phyloP scores from a whole-genome alignment of 345 rosid genomes.

The Eucalyptus cloeziana region DNA sequence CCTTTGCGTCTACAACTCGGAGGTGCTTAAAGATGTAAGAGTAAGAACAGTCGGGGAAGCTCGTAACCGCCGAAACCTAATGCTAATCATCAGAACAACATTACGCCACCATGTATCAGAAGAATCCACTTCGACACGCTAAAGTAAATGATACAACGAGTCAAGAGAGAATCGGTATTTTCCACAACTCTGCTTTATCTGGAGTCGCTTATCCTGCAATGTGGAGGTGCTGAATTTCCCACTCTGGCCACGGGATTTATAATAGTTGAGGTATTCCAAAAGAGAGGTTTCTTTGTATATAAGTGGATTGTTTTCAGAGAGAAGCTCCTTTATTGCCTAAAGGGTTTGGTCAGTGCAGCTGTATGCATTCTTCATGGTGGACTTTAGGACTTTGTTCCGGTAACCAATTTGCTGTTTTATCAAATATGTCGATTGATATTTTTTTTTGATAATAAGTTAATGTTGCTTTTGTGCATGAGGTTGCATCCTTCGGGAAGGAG shows the following conservation, averaged over 20 bases:
- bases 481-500: not conserved
- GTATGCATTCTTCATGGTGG: not conserved
- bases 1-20: not conserved
- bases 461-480: not conserved
- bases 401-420: not conserved
- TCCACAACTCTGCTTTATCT: not conserved
- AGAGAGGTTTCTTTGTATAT: slow-evolving; percentile 17
- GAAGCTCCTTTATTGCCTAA: slow-evolving; percentile 13
- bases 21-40: not conserved
- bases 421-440: not conserved
- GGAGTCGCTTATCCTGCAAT: not conserved
- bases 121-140: not conserved
- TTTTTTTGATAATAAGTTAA: too few species aligned
- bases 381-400: not conserved
- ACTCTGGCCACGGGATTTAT: slow-evolving; percentile 27
- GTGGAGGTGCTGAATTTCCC: slow-evolving; percentile 19
- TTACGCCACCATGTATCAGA: not conserved
- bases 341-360: not conserved
- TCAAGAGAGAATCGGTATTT: not conserved
- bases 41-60: not conserved
- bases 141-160: not conserved
- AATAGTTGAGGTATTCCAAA: slow-evolving; percentile 16
- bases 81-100: not conserved
- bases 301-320: slow-evolving; percentile 8
- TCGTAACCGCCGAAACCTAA: not conserved